These are phyloP conservation scores for Suillus paluster DNA, from an alignment of 768 basidiomycete genomes.

Conservation along the genomic window DNA sequence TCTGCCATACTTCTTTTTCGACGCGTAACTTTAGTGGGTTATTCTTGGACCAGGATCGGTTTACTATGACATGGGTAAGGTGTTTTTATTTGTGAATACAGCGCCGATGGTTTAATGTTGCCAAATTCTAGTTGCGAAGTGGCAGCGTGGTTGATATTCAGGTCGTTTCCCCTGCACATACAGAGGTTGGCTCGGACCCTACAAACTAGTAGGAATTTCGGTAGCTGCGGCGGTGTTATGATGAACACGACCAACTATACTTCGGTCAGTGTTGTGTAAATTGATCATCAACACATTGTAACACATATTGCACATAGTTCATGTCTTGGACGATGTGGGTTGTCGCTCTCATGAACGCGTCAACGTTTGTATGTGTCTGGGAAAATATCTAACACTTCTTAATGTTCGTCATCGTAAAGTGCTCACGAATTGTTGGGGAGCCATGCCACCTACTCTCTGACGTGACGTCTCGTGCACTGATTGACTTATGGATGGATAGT, in stretches of 20 bases:
- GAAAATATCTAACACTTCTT: too few species aligned
- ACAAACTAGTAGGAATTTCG: not conserved
- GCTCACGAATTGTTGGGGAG: too few species aligned
- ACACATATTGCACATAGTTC: not conserved
- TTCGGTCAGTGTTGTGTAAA: not conserved
- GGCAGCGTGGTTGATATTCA: not conserved
- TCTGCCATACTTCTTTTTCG: not conserved
- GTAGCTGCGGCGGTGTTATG: not conserved
- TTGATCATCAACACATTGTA: too few species aligned
- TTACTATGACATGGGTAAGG: not conserved
- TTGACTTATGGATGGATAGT: too few species aligned
- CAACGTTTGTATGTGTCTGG: too few species aligned
- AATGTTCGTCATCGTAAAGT: too few species aligned
- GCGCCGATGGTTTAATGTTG: not conserved
- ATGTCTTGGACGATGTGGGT: not conserved
- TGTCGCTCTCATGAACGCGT: too few species aligned
- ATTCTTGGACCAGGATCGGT: not conserved
- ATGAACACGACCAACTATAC: not conserved
- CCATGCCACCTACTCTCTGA: too few species aligned
- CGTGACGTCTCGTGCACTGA: too few species aligned
- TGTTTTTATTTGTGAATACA: not conserved
- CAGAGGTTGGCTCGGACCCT: not conserved
- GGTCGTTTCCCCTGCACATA: not conserved
- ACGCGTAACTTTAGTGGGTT: not conserved
- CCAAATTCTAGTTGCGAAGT: not conserved